phyloP scores from a whole-genome alignment of 805 yeast species.

The Candida chilensis region DNA sequence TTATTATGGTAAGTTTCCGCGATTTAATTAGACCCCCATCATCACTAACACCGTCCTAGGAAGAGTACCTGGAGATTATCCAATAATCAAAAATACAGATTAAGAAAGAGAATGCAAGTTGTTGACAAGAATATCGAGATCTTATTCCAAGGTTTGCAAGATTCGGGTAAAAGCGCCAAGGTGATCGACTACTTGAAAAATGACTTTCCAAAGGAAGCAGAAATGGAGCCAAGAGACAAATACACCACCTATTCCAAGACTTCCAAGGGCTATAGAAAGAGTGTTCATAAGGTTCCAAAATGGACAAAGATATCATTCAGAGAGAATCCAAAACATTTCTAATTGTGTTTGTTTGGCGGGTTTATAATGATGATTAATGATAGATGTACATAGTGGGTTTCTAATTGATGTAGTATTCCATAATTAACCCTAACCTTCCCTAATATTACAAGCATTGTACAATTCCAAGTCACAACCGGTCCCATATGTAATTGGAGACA shows the following conservation, averaged over 20 bases:
- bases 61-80: conserved; percentile 76
- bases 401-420: no score
- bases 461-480: conserved; percentile 29
- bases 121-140: conserved; percentile 76
- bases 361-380: not conserved
- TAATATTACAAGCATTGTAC: no score
- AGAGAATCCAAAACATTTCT: conserved; percentile 67
- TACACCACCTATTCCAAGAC: conserved; percentile 78
- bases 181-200: conserved; percentile 25
- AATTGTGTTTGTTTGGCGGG: conserved; percentile 6
- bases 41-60: conserved; percentile 22
- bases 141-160: conserved; percentile 39
- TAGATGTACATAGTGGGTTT: no score
- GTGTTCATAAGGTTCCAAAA: conserved; percentile 80
- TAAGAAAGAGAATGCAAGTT: conserved; percentile 69
- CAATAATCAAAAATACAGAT: conserved; percentile 70
- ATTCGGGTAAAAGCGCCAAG: conserved; percentile 20
- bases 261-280: conserved; percentile 74
- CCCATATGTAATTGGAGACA: conserved; percentile 76
- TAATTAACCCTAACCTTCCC: no score
- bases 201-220: conserved; percentile 64
- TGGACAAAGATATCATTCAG: conserved; percentile 85
- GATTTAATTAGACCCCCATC: not conserved
- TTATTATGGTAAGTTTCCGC: conserved; percentile 47
- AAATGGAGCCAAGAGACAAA: conserved; percentile 78